Evolutionary conservation across 2,329 filamentous ascomycete species (phyloP), one percentile per base, ranked within the genome.

Genomic region (Epicoccum sorghinum): DNA sequence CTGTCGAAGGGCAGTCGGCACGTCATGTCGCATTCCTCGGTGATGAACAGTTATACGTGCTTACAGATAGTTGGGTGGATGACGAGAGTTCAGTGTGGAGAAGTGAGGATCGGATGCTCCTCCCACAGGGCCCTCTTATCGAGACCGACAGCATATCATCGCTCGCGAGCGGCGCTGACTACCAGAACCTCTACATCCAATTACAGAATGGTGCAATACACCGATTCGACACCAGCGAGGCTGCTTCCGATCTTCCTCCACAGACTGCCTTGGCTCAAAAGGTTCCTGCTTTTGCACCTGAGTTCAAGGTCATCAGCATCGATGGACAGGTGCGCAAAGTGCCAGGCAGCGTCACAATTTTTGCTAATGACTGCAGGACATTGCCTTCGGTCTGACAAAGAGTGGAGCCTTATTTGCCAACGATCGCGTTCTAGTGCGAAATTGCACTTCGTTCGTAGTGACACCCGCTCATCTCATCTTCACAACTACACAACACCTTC

Each of bases 381-480:
- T 84, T 35, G 71, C 81, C 8, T 80, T 87, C 56, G 89, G 91
- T 1, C 77, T 97, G 59, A 89, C 91, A 3, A 83, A 85, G 42
- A 89, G 86, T 50, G 95, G 95, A 0, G 82, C 88, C 48, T 79
- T 99, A 0, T 96, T 90, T 70, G 90, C 89, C 36, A 90, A 93
- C 69, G 86, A 87, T 3, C 85, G 83, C 13, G 79, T 89, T 4
- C 78, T 97, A 39, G 85, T 88, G 12, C 91, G 90, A 73, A 96
- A 95, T 65, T 96, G 92, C 74, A 98, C 93, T 0, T 99, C 95
- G 0, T 98, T 96, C 65, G 73, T 92, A 5, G 78, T 93, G 24
- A 96, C 93, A 0, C 81, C 87, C 0, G 85, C 86, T 18, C 93
- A 98, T 78, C 80, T 99, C 12, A 86, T 98, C 53, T 92, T 93